Base-by-base conservation (phyloP, 345 rosid species). In the Psidium guajava region DNA sequence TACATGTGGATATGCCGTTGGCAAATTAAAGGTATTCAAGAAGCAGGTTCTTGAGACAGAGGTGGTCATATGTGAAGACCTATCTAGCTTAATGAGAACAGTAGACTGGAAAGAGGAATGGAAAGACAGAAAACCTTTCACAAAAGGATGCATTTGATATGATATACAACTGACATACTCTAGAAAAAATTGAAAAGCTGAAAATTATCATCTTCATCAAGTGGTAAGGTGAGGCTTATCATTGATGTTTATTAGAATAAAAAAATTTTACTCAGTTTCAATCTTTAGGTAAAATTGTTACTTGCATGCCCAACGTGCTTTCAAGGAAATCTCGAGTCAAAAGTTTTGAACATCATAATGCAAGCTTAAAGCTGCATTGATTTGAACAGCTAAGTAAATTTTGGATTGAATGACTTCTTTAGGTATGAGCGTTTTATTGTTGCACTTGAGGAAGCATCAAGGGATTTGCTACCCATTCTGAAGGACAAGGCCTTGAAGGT, bases 401-500 rank as follows among this genome's bases (percentile, higher is more conserved):
- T 15, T 20, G 18, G n/a, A 24, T 32, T 25, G 75, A 47, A 32
- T 83, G 28, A 77, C 25, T 53, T 51, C 86, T 61, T 83, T 84
- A 96, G 99, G 92, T 97, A 97, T 88, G 98, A 94, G 87, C 98
- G 95, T 14, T 95, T 94, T 91, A 92, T 96, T 80, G 81, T 83
- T 42, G 96, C 98, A 22, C 95, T 97, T 51, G 99, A 96, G 91
- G 99, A 96, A 89, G 96, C 98, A 86, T 96, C 99, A 24, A 97
- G 94, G 89, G 99, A 97, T 88, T 89, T 94, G 95, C 88, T 97
- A 84, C 98, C 96, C 64, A 85, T 92, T 82, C 91, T 97, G 49
- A 97, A 97, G 91, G 98, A 94, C 88, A 97, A 91, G 92, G 94
- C 98, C 85, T 86, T 96, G 89, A 97, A 93, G 98, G 99, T 96